Evolutionary conservation across 441 rosid genomes (phyloP).

Genomic region (Jatropha podagrica): DNA sequence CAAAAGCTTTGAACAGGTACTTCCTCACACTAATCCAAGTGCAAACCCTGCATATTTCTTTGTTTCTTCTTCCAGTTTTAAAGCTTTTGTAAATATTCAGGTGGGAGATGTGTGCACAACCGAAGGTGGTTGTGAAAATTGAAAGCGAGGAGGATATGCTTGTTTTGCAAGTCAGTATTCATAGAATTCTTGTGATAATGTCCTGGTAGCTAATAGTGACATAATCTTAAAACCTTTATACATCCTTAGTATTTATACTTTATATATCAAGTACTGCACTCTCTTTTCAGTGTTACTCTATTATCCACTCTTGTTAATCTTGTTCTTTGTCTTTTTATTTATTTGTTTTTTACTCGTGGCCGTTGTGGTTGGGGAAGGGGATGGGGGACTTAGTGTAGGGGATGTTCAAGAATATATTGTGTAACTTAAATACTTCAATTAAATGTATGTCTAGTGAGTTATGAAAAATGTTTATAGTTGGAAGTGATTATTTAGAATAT

Average conservation of each 20-base stretch:
- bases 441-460: neutral
- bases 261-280: neutral
- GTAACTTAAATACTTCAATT: neutral
- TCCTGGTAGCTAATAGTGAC: neutral
- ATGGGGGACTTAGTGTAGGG: neutral
- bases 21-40: neutral
- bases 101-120: slow-evolving; percentile 96
- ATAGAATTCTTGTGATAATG: slow-evolving; percentile 1
- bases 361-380: neutral
- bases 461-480: neutral
- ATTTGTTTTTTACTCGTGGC: neutral
- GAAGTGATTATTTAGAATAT: neutral
- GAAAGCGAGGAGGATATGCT: slow-evolving; percentile 92
- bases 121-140: slow-evolving; percentile 93
- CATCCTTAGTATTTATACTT: too few species aligned
- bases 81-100: slow-evolving; percentile 37
- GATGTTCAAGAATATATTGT: neutral
- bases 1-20: slow-evolving; percentile 79
- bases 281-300: neutral
- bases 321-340: neutral
- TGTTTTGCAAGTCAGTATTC: slow-evolving; percentile 71
- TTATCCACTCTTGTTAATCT: neutral
- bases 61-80: neutral
- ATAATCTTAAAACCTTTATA: neutral
- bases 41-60: neutral